These are phyloP conservation scores for Phytophthora megakarya DNA, from an alignment of 352 stramenopile genomes.

Conservation along the genomic window DNA sequence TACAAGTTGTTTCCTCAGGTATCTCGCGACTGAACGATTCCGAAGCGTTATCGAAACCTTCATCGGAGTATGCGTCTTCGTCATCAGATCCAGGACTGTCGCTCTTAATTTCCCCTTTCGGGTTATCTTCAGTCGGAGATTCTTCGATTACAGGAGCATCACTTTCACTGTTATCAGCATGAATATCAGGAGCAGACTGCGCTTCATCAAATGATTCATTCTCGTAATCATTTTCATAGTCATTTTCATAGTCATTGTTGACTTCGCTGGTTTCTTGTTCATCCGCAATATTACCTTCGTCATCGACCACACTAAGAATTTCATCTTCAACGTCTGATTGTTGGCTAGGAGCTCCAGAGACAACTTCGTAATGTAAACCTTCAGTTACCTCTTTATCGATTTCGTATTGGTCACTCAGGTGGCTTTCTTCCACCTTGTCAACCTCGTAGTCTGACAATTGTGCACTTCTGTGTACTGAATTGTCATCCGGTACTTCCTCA, in stretches of 20 bases:
- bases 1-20: background rate
- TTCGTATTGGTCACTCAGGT: background rate
- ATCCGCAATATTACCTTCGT: slow-evolving; percentile 11
- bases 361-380: slow-evolving; percentile 12
- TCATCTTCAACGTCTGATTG: slow-evolving; percentile 5
- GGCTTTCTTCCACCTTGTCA: slow-evolving; percentile 10
- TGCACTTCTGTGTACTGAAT: background rate
- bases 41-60: slow-evolving; percentile 43
- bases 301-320: slow-evolving; percentile 6
- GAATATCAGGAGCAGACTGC: slow-evolving; percentile 17
- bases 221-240: slow-evolving; percentile 44
- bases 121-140: background rate
- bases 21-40: slow-evolving; percentile 10
- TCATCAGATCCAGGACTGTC: slow-evolving; percentile 9
- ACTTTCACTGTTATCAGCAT: slow-evolving; percentile 6
- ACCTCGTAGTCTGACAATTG: slow-evolving; percentile 15
- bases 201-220: slow-evolving; percentile 56
- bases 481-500: slow-evolving; percentile 26
- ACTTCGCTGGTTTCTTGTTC: slow-evolving; percentile 2
- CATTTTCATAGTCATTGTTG: slow-evolving; percentile 13
- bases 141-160: background rate
- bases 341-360: slow-evolving; percentile 15
- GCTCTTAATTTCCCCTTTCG: background rate
- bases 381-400: slow-evolving; percentile 5
- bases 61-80: slow-evolving; percentile 39